Percentiles rank a stretch among this genome's conserved stretches.
These are phyloP conservation scores for Anisodus acutangulus DNA, from an alignment of 257 asterid species.

Conservation along the genomic window DNA sequence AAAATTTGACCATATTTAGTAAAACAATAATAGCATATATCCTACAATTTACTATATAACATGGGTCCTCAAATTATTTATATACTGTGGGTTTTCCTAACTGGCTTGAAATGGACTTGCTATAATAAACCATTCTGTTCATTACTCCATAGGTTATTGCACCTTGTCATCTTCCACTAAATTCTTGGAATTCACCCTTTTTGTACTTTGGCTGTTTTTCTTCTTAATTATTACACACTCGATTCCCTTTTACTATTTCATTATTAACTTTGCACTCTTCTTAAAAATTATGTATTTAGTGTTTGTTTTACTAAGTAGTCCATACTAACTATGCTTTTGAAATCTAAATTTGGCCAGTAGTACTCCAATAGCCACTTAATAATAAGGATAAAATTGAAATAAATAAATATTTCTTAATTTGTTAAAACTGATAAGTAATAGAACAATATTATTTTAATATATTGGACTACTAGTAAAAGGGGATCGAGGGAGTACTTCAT, in stretches of 20 bases:
- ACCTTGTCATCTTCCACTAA: not conserved
- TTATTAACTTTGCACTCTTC: not conserved
- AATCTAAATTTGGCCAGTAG: not conserved
- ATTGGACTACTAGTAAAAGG: not conserved
- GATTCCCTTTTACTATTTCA: not conserved
- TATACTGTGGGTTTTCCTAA: not conserved
- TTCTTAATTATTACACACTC: not conserved
- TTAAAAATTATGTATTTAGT: not conserved
- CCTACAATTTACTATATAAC: not conserved
- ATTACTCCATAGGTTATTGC: not conserved
- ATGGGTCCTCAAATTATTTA: not conserved
- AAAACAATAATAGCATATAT: not conserved
- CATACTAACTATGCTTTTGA: not conserved
- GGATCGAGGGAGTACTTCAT: not conserved
- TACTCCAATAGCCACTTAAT: not conserved
- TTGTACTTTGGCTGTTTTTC: not conserved
- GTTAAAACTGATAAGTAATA: no score
- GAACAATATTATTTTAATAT: not conserved
- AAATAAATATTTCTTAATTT: no score
- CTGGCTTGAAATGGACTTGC: conserved; percentile 27
- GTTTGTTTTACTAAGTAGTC: not conserved
- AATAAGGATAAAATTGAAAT: no score
- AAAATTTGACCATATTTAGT: not conserved
- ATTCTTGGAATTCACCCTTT: not conserved
- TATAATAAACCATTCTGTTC: not conserved